Evolutionary conservation across 768 basidiomycete species (phyloP).

Genomic region (Lactifluus subvellereus): DNA sequence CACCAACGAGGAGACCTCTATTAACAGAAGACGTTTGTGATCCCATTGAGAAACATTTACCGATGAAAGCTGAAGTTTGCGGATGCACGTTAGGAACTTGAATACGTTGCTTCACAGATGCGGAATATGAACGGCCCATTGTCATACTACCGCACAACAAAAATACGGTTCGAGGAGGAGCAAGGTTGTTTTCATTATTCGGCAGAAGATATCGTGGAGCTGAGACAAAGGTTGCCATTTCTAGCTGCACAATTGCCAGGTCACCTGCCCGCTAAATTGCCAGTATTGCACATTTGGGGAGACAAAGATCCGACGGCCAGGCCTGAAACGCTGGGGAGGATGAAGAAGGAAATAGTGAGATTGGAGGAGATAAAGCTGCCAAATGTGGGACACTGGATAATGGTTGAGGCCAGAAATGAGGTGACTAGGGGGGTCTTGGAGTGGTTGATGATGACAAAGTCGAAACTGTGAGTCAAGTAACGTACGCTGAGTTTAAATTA

Average conservation of each 20-base stretch:
- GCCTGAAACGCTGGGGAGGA: background rate
- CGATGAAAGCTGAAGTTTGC: background rate
- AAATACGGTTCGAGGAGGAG: constrained; percentile 63
- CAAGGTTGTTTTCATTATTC: constrained; percentile 27
- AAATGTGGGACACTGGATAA: constrained; percentile 14
- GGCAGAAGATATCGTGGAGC: background rate
- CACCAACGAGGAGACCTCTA: background rate
- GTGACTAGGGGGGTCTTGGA: background rate
- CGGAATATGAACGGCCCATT: constrained; percentile 59
- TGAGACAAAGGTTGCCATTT: background rate
- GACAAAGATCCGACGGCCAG: constrained; percentile 39
- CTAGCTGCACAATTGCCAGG: constrained; percentile 6
- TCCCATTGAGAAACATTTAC: too few relatives aligned
- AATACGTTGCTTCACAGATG: constrained; percentile 45
- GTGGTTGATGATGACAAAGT: background rate
- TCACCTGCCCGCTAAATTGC: constrained; percentile 6
- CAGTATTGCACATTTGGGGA: constrained; percentile 14
- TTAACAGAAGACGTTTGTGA: constrained; percentile 22
- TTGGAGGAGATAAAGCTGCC: background rate
- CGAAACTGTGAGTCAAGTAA: background rate
- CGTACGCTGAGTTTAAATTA: constrained; percentile 11
- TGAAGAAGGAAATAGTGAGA: background rate
- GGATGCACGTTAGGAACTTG: constrained; percentile 43
- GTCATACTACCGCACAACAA: constrained; percentile 69
- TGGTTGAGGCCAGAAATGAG: constrained; percentile 8